These are phyloP conservation scores for Candida insectalens DNA, from an alignment of 805 yeast genomes.

Conservation along the genomic window DNA sequence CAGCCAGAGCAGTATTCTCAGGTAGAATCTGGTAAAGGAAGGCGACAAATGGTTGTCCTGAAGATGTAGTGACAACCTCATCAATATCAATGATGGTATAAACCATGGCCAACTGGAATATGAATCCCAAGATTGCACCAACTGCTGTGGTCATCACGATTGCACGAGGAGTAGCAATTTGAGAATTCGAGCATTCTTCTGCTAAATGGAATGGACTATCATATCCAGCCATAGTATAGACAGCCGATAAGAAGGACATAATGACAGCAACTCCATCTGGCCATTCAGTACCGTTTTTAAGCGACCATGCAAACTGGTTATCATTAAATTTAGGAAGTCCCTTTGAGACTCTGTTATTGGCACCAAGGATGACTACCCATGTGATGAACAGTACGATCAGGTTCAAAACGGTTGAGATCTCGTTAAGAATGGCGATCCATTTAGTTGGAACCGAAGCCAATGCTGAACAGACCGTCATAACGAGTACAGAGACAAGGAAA, in stretches of 20 bases:
- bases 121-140: conserved; percentile 49
- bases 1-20: conserved; percentile 29
- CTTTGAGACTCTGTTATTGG: conserved; percentile 29
- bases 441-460: conserved; percentile 46
- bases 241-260: conserved; percentile 49
- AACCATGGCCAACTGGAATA: conserved; percentile 51
- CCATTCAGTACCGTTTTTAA: conserved; percentile 49
- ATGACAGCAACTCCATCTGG: conserved; percentile 50
- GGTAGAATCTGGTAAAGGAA: conserved; percentile 42
- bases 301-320: conserved; percentile 43
- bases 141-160: conserved; percentile 47
- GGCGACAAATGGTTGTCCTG: conserved; percentile 53
- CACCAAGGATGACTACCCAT: conserved; percentile 43
- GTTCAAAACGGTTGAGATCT: conserved; percentile 40
- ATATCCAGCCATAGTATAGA: conserved; percentile 68
- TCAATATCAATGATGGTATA: conserved; percentile 47
- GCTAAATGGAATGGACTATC: conserved; percentile 68
- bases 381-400: conserved; percentile 40
- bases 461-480: conserved; percentile 35
- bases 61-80: conserved; percentile 34
- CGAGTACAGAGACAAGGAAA: conserved; percentile 43
- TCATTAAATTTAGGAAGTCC: conserved; percentile 39
- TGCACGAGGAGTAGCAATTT: conserved; percentile 57
- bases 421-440: conserved; percentile 42
- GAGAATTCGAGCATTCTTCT: conserved; percentile 61